Conservation (phyloP, 345 rosid genomes). For the Lumnitzera littorea region DNA sequence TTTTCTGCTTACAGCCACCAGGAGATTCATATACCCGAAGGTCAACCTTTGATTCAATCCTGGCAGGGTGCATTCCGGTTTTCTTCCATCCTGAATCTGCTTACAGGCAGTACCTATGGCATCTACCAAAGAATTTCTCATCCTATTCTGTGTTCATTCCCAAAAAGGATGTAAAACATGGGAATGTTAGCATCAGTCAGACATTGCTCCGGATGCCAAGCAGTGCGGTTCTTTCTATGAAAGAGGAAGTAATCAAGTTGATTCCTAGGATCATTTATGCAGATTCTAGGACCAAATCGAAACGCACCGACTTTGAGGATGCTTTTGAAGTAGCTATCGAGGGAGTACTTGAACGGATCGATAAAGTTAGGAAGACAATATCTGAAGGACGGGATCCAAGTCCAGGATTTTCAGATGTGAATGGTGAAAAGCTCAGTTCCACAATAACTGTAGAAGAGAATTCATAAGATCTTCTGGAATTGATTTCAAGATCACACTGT, state of each 20-base stretch:
- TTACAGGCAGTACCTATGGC: conserved; percentile 47
- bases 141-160: conserved; percentile 45
- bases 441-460: background rate
- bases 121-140: conserved; percentile 25
- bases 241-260: conserved; percentile 34
- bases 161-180: conserved; percentile 15
- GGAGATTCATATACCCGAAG: conserved; percentile 61
- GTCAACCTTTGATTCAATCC: conserved; percentile 50
- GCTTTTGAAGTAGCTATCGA: conserved; percentile 43
- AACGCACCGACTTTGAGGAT: conserved; percentile 24
- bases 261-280: conserved; percentile 46
- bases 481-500: too few relatives aligned
- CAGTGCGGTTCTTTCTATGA: conserved; percentile 23
- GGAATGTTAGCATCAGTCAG: conserved; percentile 17
- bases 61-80: conserved; percentile 57
- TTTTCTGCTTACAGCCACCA: conserved; percentile 49
- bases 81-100: conserved; percentile 52
- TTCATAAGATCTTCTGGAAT: too few relatives aligned
- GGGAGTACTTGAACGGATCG: conserved; percentile 24
- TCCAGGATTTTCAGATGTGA: conserved; percentile 13
- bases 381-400: conserved; percentile 20
- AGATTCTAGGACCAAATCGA: conserved; percentile 16
- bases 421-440: conserved; percentile 3
- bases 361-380: conserved; percentile 13
- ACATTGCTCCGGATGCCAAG: conserved; percentile 20